Conservation (phyloP, 768 basidiomycete species). For the Termitomyces sp. region DNA sequence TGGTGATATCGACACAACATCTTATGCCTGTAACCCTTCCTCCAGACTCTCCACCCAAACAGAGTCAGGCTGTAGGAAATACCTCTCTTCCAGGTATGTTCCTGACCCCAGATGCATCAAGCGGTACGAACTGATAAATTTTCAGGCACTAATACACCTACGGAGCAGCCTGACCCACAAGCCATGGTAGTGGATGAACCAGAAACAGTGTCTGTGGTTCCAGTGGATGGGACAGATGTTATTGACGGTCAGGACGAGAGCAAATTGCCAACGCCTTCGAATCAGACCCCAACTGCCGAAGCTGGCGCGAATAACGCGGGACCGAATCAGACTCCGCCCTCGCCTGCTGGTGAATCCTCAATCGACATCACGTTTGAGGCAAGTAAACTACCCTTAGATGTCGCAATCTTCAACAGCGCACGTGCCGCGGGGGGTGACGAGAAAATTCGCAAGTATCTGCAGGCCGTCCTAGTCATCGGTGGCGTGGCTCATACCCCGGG, state of each 20-base stretch:
- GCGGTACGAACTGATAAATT: not conserved
- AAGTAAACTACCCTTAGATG: conserved; percentile 86
- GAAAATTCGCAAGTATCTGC: conserved; percentile 84
- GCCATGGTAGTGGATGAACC: conserved; percentile 31
- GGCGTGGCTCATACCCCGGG: conserved; percentile 81
- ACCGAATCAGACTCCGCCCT: conserved; percentile 21
- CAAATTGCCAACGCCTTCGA: conserved; percentile 31
- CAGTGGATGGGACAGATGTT: conserved; percentile 37
- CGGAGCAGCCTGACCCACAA: conserved; percentile 32
- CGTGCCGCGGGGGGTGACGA: conserved; percentile 88
- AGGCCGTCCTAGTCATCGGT: conserved; percentile 85
- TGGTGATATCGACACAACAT: conserved; percentile 89
- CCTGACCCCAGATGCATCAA: not conserved
- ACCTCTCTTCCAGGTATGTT: conserved; percentile 18
- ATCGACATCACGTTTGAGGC: conserved; percentile 86
- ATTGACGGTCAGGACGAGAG: conserved; percentile 50
- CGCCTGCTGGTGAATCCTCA: conserved; percentile 43
- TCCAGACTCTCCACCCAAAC: conserved; percentile 25
- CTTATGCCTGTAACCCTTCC: conserved; percentile 44
- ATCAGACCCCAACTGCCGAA: conserved; percentile 13
- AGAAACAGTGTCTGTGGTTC: conserved; percentile 29
- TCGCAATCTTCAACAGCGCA: conserved; percentile 90
- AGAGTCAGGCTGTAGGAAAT: conserved; percentile 8
- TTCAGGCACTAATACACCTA: conserved; percentile 20
- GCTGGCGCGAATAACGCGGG: conserved; percentile 10